Base-by-base conservation (phyloP, 2,329 filamentous ascomycete species). In the Aurifilum marmelostoma region DNA sequence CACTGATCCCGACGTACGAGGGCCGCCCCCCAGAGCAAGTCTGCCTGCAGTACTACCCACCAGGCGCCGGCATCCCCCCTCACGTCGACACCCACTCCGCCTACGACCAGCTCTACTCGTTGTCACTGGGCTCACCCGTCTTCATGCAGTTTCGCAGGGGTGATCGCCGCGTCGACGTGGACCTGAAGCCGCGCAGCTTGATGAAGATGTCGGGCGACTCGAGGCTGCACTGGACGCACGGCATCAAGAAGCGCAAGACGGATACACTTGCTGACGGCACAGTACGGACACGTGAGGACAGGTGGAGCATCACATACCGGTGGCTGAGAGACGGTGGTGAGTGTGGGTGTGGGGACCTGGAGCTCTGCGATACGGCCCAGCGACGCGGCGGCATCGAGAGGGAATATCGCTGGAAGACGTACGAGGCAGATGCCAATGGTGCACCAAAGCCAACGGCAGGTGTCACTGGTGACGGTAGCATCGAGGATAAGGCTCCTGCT, bases 31-130 rank as follows among this genome's bases (percentile, higher is more conserved):
- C 85, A 0, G 85, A 88, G 65, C 87, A 89, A 74, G 85, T 89
- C 72, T 88, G 86, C 72, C 77, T 88, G 21, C 87, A 89, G 76
- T 83, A 88, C 74, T 89, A 89, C 73, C 84, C 87, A 0, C 87
- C 87, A 0, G 87, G 87, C 7, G 79, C 83, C 0, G 87, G 87
- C 1, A 89, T 89, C 72, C 87, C 87, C 12, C 87, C 87, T 0
- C 87, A 89, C 73, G 86, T 86, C 66, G 87, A 89, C 76, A 87
- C 87, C 3, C 87, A 88, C 75, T 80, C 77, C 63, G 77, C 80
- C 11, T 85, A 79, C 41, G 82, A 80, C 67, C 81, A 83, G 72
- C 77, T 84, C 2, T 84, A 84, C 67, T 76, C 81, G 14, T 72
- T 84, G 1, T 83, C 81, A 0, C 78, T 83, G 1, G 83, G 83